Evolutionary conservation across 768 basidiomycete species (phyloP).

Genomic region (Leucosporidium scottii): DNA sequence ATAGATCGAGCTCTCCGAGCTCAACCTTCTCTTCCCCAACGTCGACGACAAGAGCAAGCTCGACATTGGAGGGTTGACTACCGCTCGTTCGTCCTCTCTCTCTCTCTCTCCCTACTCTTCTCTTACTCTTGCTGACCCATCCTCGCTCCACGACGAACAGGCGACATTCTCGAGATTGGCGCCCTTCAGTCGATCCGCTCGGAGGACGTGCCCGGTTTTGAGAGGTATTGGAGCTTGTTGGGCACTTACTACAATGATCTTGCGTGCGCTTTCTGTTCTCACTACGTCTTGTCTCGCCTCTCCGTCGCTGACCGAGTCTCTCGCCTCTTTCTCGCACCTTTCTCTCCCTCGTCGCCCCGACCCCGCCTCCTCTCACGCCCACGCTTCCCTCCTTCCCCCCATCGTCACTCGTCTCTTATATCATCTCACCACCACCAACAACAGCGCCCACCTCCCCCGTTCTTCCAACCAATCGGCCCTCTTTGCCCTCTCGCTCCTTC

Average conservation of each 20-base stretch:
- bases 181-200: slow-evolving; percentile 87
- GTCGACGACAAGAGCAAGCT: background rate
- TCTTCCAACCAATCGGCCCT: slow-evolving; percentile 83
- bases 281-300: background rate
- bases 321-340: too few relatives aligned
- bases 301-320: background rate
- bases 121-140: background rate
- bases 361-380: background rate
- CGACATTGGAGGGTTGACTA: slow-evolving; percentile 16
- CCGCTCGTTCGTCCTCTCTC: slow-evolving; percentile 11
- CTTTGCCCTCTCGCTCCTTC: slow-evolving; percentile 87
- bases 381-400: slow-evolving; percentile 20
- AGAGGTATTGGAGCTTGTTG: slow-evolving; percentile 87
- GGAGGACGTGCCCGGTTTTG: slow-evolving; percentile 83
- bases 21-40: slow-evolving; percentile 27
- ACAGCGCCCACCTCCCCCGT: slow-evolving; percentile 63
- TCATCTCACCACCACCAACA: background rate
- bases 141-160: slow-evolving; percentile 46
- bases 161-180: slow-evolving; percentile 91
- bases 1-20: slow-evolving; percentile 20
- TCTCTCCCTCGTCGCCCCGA: too few relatives aligned
- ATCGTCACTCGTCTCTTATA: background rate
- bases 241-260: slow-evolving; percentile 84
- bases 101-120: background rate
- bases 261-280: slow-evolving; percentile 47